Base-by-base conservation (phyloP, 257 asterid species). In the Linaria vulgaris region DNA sequence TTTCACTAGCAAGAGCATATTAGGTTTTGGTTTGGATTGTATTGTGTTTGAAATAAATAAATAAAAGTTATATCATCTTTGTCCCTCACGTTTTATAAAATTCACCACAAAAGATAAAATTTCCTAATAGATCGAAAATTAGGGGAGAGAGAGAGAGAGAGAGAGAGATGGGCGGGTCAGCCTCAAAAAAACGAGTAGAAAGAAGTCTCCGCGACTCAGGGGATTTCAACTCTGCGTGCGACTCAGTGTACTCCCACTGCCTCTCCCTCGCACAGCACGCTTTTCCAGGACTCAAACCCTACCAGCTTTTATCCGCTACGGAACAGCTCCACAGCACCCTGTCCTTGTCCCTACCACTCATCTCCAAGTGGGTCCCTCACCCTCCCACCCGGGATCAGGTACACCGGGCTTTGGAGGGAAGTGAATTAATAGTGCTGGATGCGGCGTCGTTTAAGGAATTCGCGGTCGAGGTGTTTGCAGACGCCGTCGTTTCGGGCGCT, bases 151-250 rank as follows among this genome's bases (percentile, higher is more conserved):
- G n/a, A n/a, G n/a, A n/a, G n/a, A n/a, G n/a, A n/a, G n/a, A n/a
- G n/a, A n/a, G n/a, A n/a, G n/a, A n/a, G 41, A 86, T 90, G 97
- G 96, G 96, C 9, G 48, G 75, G 63, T 87, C 96, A 19, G 75
- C 85, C 55, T 87, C 96, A 0, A 87, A n/a, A n/a, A n/a, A 90
- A 76, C 81, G 92, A 69, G 95, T 87, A 8, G 48, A 67, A 23
- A 50, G 25, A 17, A 41, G 72, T 37, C 88, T 90, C 67, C 65
- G 34, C 14, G 51, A 59, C 43, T 85, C 96, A 38, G 63, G 85
- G 68, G 82, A 77, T 24, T 87, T 87, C 83, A 74, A 63, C 80
- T 69, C 94, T n/a, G 87, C 87, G 53, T 83, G 95, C 76, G 72
- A 78, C 56, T 61, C 86, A 72, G 84, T 64, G 41, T 90, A 77